phyloP scores from a whole-genome alignment of 2,329 filamentous ascomycete species.

The Fusarium annulatum region DNA sequence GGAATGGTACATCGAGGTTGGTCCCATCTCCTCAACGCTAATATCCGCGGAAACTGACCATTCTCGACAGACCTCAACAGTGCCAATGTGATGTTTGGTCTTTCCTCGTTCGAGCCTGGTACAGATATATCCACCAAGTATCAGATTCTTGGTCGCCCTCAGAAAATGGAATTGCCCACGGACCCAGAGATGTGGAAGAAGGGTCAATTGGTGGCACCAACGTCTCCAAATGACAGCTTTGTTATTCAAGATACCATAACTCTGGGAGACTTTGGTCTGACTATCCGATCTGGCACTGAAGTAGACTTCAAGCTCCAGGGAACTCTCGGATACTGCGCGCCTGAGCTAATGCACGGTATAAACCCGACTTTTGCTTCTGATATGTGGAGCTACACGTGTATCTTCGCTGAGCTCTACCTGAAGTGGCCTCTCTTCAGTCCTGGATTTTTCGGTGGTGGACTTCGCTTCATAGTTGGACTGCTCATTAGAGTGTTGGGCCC shows the following conservation, averaged over 20 bases:
- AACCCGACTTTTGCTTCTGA: not conserved
- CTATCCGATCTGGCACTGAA: not conserved
- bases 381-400: not conserved
- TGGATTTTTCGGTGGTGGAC: not conserved
- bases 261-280: not conserved
- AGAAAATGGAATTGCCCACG: not conserved
- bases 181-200: not conserved
- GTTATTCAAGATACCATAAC: not conserved
- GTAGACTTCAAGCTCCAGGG: not conserved
- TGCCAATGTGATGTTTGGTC: not conserved
- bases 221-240: not conserved
- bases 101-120: not conserved
- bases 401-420: not conserved
- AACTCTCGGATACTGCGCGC: not conserved
- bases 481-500: not conserved
- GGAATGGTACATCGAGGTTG: not conserved
- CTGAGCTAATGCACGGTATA: not conserved
- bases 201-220: not conserved
- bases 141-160: not conserved
- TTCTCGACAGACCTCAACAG: not conserved
- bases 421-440: not conserved
- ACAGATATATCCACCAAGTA: not conserved
- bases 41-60: accelerated
- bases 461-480: accelerated
- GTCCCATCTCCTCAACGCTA: accelerated